These are phyloP conservation scores for Helotiales sp. DNA, from an alignment of 2,329 filamentous ascomycete species.

Conservation along the genomic window DNA sequence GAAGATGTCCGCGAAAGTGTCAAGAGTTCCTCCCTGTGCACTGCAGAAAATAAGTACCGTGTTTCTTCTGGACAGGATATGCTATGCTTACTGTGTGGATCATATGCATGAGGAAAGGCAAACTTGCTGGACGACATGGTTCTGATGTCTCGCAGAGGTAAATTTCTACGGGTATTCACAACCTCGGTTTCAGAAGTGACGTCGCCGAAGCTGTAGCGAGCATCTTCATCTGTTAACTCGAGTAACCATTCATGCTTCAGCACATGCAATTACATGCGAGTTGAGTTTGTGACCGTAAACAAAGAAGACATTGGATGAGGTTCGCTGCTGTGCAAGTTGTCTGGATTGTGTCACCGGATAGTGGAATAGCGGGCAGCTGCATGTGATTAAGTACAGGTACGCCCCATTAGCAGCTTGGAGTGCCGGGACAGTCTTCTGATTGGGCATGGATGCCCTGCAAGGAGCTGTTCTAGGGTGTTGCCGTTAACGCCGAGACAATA, in stretches of 20 bases:
- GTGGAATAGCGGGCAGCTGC: neutral
- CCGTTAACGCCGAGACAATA: slow-evolving; percentile 9
- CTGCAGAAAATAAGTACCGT: no score
- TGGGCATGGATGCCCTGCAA: slow-evolving; percentile 5
- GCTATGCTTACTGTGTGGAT: no score
- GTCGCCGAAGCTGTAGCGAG: slow-evolving; percentile 13
- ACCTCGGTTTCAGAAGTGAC: slow-evolving; percentile 17
- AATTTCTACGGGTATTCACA: neutral
- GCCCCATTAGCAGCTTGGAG: slow-evolving; percentile 2
- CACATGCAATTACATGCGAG: neutral
- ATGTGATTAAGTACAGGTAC: slow-evolving; percentile 8
- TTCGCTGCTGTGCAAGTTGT: neutral
- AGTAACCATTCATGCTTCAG: neutral
- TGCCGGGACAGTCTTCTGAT: neutral
- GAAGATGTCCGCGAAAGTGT: slow-evolving; percentile 31
- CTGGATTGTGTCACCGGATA: slow-evolving; percentile 2
- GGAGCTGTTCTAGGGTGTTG: neutral
- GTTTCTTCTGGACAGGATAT: no score
- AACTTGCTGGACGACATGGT: slow-evolving; percentile 29
- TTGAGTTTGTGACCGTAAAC: neutral
- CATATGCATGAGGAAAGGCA: slow-evolving; percentile 26
- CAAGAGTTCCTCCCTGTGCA: slow-evolving; percentile 31
- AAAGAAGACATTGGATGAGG: slow-evolving; percentile 1
- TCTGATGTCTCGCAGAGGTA: slow-evolving; percentile 4
- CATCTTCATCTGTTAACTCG: slow-evolving; percentile 6